Conservation (phyloP, 495 filamentous ascomycete species). For the Penicillium samsonianum region DNA sequence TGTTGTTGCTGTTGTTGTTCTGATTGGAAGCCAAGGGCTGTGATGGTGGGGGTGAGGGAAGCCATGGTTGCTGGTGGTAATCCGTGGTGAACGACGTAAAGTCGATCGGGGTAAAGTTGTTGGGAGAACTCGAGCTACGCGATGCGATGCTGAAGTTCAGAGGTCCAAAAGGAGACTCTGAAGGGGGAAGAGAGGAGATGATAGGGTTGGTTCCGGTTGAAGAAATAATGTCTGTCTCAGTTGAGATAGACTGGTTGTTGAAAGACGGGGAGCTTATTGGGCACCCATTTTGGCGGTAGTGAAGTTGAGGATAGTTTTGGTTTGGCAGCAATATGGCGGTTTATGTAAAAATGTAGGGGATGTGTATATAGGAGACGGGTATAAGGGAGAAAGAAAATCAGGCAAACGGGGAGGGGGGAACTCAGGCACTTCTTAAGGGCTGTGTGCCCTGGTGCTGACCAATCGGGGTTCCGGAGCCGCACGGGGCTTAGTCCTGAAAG, state of each 20-base stretch:
- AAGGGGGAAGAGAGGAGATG: conserved; percentile 43
- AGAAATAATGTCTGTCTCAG: conserved; percentile 54
- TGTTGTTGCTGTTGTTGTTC: conserved; percentile 43
- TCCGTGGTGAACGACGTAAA: conserved; percentile 66
- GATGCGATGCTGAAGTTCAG: conserved; percentile 57
- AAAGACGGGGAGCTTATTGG: conserved; percentile 46
- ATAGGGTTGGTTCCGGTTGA: conserved; percentile 37
- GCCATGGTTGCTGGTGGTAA: conserved; percentile 63
- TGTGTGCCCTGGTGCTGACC: conserved; percentile 33
- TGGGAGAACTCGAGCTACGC: conserved; percentile 55
- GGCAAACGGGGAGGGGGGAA: conserved; percentile 37
- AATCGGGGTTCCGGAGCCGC: conserved; percentile 22
- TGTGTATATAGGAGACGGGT: conserved; percentile 12
- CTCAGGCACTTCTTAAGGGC: conserved; percentile 47
- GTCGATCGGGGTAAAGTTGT: conserved; percentile 53
- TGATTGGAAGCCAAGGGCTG: conserved; percentile 50
- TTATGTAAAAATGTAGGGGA: not conserved
- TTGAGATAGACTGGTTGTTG: conserved; percentile 42
- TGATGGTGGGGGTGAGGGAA: conserved; percentile 53
- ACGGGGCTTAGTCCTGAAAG: conserved; percentile 24
- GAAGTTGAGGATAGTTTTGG: conserved; percentile 22
- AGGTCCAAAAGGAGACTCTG: conserved; percentile 55
- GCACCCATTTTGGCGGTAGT: conserved; percentile 50
- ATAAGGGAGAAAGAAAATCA: conserved; percentile 29
- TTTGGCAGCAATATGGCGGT: conserved; percentile 35